Evolutionary conservation across 2,329 filamentous ascomycete genomes (phyloP).

Genomic region (Nemania abortiva): DNA sequence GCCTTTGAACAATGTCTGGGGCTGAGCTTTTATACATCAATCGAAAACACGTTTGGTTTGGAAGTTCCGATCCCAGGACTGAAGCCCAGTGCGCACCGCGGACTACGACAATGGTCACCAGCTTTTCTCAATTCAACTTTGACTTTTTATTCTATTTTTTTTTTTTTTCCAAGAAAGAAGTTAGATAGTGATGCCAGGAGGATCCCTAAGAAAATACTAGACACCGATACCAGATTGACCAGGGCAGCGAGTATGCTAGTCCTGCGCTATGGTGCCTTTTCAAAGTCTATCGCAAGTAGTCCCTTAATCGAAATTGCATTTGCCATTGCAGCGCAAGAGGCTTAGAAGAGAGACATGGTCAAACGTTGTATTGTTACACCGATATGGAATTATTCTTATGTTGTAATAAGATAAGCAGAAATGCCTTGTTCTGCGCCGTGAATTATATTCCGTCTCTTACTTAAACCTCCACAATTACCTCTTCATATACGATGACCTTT

Average conservation of each 20-base stretch:
- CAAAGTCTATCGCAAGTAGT: background rate
- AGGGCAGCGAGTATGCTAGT: conserved; percentile 2
- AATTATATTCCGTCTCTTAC: background rate
- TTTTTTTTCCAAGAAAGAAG: too few species aligned
- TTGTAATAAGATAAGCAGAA: background rate
- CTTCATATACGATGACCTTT: conserved; percentile 44
- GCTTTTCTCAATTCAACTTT: conserved; percentile 35
- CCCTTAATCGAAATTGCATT: background rate
- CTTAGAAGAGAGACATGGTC: background rate
- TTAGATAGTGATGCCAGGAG: too few species aligned
- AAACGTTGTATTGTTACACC: background rate
- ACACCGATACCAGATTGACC: background rate
- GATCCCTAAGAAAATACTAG: background rate
- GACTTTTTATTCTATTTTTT: too few species aligned
- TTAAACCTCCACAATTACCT: conserved; percentile 43
- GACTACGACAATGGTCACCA: too few species aligned
- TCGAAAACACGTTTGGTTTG: too few species aligned
- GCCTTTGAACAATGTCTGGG: too few species aligned
- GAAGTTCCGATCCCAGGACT: too few species aligned
- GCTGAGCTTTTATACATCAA: too few species aligned
- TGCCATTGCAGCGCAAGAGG: background rate
- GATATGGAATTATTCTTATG: background rate
- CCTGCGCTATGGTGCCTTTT: conserved; percentile 35
- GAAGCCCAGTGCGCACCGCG: too few species aligned
- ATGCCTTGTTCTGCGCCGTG: background rate